Base-by-base conservation (phyloP, 176 grass and related monocot genomes). In the Rhynchospora pubera region DNA sequence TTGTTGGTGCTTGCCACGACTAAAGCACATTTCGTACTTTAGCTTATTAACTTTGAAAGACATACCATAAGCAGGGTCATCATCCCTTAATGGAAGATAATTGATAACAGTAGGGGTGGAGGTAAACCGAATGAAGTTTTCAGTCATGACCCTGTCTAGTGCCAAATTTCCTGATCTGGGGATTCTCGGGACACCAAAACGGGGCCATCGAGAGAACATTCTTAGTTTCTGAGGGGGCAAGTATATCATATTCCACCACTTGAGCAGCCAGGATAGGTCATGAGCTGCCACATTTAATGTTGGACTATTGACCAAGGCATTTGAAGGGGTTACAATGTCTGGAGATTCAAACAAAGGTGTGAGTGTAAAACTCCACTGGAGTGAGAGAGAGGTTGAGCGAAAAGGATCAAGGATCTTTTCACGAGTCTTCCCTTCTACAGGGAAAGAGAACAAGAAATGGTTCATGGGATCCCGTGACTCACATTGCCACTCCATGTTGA, bases 141-240 rank as follows among this genome's bases (percentile, higher is more conserved):
- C 95, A 22, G 95, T 97, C 95, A 97, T 94, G 85, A 97, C 92
- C 89, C 89, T 97, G 84, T 97, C 95, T 83, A 97, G 83, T 83
- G 95, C 86, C 52, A 97, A 83, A 72, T 97, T 97, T 79, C 95
- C 95, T 79, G 95, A 97, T 44, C 95, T 91, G 62, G 82, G 57
- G 81, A 97, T 62, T 86, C 95, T 94, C 48, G 95, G 92, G 90
- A 94, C 95, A 65, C 92, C 92, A 83, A 91, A 97, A 77, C 95
- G 95, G 55, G 95, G 92, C 91, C 93, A 97, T 32, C 95, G 91
- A 42, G 95, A 97, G 82, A 97, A 97, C 82, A 89, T 84, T 84
- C 95, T 89, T 84, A 97, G 87, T 85, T 97, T 97, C 28, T 97
- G 90, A 84, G 95, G 95, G 84, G 95, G 95, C 85, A 97, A 86